Conservation (phyloP, 2,329 filamentous ascomycete species). For the Monosporascus sp. region DNA sequence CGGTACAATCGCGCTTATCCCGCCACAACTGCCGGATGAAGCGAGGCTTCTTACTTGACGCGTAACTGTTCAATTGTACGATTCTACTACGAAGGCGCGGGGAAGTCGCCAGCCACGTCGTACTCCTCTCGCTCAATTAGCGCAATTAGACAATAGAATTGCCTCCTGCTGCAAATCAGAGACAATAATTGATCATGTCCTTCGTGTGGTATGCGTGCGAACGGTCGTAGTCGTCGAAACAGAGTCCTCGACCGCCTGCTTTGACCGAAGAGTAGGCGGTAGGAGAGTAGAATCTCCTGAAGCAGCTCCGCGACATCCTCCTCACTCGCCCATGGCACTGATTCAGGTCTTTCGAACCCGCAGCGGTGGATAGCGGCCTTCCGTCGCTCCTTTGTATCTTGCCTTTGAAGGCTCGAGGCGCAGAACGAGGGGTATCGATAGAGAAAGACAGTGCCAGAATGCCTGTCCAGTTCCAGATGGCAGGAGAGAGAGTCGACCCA, state of each 20-base stretch:
- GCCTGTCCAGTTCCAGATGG: constrained; percentile 19
- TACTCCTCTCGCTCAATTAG: constrained; percentile 9
- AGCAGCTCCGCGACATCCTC: constrained; percentile 14
- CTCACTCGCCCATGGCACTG: constrained; percentile 7
- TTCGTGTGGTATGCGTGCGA: constrained; percentile 1
- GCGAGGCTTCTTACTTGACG: constrained; percentile 7
- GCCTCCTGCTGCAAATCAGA: constrained; percentile 5
- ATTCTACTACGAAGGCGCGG: constrained; percentile 9
- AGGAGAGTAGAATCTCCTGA: constrained; percentile 16
- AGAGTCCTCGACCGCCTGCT: constrained; percentile 9
- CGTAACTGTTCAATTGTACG: constrained; percentile 4
- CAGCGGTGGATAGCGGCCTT: constrained; percentile 3
- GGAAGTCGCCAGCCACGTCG: constrained; percentile 12
- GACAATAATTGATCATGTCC: constrained; percentile 5
- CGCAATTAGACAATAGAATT: not conserved
- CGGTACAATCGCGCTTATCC: constrained; percentile 18
- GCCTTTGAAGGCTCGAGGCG: constrained; percentile 6
- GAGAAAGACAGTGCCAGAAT: constrained; percentile 13
- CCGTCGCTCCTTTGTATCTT: not conserved
- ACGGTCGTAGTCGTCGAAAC: constrained; percentile 12
- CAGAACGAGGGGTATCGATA: constrained; percentile 21
- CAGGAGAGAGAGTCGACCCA: constrained; percentile 18
- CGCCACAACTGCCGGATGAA: constrained; percentile 12
- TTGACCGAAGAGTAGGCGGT: constrained; percentile 19
- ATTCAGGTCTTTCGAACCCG: not conserved